These are phyloP conservation scores for Ceratobasidium theobromae DNA, from an alignment of 1,284 basidiomycete species.

Conservation along the genomic window DNA sequence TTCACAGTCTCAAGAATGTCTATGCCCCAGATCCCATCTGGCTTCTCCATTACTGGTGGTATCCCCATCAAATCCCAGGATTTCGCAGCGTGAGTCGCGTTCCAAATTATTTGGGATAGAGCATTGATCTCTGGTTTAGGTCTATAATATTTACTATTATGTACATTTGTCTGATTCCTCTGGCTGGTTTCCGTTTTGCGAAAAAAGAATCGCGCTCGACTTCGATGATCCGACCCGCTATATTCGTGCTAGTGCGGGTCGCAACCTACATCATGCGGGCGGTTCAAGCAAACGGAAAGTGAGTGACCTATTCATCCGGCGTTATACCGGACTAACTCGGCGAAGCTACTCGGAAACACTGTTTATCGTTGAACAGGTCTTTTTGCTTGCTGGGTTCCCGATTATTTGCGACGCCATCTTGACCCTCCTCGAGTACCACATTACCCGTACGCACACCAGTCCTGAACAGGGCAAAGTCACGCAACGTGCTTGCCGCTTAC, in stretches of 20 bases:
- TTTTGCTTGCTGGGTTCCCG: slow-evolving; percentile 18
- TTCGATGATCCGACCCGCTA: slow-evolving; percentile 35
- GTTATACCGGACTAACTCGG: neutral
- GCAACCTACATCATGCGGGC: slow-evolving; percentile 37
- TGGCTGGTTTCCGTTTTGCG: slow-evolving; percentile 31
- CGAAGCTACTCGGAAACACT: slow-evolving; percentile 3
- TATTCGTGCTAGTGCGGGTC: slow-evolving; percentile 34
- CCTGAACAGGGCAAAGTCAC: slow-evolving; percentile 16
- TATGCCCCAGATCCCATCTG: neutral
- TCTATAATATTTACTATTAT: slow-evolving; percentile 20
- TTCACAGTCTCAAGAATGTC: slow-evolving; percentile 12
- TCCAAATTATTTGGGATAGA: neutral
- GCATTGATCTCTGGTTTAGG: neutral
- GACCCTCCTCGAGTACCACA: slow-evolving; percentile 18
- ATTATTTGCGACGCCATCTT: slow-evolving; percentile 27
- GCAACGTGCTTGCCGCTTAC: neutral
- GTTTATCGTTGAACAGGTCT: slow-evolving; percentile 25
- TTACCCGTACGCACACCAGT: slow-evolving; percentile 22
- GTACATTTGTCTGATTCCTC: slow-evolving; percentile 26
- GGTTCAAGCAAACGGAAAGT: slow-evolving; percentile 30
- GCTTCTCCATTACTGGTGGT: slow-evolving; percentile 17
- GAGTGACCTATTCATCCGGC: neutral
- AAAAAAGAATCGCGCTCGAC: slow-evolving; percentile 15
- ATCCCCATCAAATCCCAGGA: slow-evolving; percentile 26
- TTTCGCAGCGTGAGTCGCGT: slow-evolving; percentile 12